A percentile compares a stretch with the other conserved stretches of the same genome.
These are phyloP conservation scores for Scheffersomyces amazonensis DNA, from an alignment of 805 yeast species.

Conservation along the genomic window DNA sequence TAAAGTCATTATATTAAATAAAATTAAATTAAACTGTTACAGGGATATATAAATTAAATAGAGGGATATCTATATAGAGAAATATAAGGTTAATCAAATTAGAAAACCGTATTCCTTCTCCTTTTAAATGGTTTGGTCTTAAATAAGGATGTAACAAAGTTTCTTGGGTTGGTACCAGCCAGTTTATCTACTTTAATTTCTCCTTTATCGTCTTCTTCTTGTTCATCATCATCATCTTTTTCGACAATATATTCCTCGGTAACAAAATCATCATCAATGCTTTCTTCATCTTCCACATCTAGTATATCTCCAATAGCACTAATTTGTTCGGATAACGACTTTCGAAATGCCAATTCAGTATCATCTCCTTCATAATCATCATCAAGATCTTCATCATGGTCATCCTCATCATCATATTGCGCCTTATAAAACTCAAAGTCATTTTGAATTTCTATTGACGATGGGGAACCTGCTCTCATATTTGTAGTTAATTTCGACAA, in stretches of 20 bases:
- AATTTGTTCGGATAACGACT: neutral
- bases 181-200: neutral
- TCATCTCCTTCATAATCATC: conserved; percentile 1
- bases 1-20: too few species aligned
- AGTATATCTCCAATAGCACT: neutral
- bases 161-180: neutral
- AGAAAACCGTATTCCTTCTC: neutral
- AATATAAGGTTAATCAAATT: too few species aligned
- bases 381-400: neutral
- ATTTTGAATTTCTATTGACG: neutral
- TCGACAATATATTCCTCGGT: conserved; percentile 11
- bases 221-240: conserved; percentile 1
- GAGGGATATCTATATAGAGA: too few species aligned
- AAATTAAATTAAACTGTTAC: too few species aligned
- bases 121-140: neutral
- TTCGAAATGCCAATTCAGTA: neutral
- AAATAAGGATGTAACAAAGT: neutral
- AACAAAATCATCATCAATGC: conserved; percentile 10
- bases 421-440: conserved; percentile 3
- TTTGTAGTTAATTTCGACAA: conserved; percentile 13
- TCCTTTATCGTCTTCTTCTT: conserved; percentile 1
- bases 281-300: conserved; percentile 1
- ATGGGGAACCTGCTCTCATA: conserved; percentile 8
- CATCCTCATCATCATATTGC: conserved; percentile 7
- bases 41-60: too few species aligned